Percentiles rank a stretch among this genome's conserved stretches.
Conservation (phyloP, 106 monocot species). For the Triglochin maritima region DNA sequence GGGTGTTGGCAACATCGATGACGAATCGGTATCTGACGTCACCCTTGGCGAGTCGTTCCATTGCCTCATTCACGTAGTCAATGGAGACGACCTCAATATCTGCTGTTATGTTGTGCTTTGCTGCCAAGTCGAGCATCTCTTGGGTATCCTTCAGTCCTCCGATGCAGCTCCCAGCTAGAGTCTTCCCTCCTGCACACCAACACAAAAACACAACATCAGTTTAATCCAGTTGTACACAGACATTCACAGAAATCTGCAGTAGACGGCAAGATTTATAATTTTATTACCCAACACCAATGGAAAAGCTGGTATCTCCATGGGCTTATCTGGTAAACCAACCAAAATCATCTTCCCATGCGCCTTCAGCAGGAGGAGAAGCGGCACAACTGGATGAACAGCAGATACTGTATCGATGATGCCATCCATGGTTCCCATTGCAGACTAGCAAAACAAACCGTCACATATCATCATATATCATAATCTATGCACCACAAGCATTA, state of each 20-base stretch:
- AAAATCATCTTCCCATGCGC: slow-evolving; percentile 62
- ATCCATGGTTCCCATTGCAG: slow-evolving; percentile 70
- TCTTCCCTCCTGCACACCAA: slow-evolving; percentile 39
- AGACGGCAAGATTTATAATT: neutral
- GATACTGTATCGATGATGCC: slow-evolving; percentile 87
- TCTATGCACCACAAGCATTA: neutral
- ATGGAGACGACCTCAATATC: slow-evolving; percentile 60
- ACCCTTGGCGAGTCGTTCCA: slow-evolving; percentile 48
- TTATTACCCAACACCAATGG: slow-evolving; percentile 36
- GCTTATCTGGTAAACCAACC: slow-evolving; percentile 61
- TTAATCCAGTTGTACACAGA: no score
- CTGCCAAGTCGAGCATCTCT: slow-evolving; percentile 91
- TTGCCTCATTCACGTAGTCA: slow-evolving; percentile 60
- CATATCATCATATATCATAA: neutral
- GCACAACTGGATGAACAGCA: slow-evolving; percentile 32
- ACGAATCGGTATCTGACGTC: slow-evolving; percentile 89
- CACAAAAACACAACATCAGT: neutral
- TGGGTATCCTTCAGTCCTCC: slow-evolving; percentile 79
- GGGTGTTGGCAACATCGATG: slow-evolving; percentile 53
- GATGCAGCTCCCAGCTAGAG: slow-evolving; percentile 52
- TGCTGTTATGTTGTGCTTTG: slow-evolving; percentile 53
- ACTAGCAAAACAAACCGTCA: slow-evolving; percentile 14
- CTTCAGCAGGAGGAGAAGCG: slow-evolving; percentile 53
- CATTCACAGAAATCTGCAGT: neutral
- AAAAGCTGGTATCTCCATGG: slow-evolving; percentile 45